These are phyloP conservation scores for Amanita jacksonii DNA, from an alignment of 768 basidiomycete genomes.

Conservation along the genomic window DNA sequence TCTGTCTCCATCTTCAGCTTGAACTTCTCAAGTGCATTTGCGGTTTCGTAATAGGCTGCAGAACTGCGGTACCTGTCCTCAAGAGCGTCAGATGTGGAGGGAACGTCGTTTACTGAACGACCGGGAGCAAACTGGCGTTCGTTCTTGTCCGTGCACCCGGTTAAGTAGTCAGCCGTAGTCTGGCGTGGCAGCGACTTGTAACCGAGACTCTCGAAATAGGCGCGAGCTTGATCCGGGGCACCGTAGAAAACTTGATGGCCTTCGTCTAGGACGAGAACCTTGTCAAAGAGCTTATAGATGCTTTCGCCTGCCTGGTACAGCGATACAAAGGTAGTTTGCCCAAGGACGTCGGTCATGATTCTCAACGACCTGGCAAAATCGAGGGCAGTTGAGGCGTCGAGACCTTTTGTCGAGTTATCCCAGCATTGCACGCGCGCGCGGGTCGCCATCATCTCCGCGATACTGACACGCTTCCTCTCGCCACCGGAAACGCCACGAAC, in stretches of 20 bases:
- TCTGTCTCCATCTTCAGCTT: conserved; percentile 47
- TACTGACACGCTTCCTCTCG: conserved; percentile 72
- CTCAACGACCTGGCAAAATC: conserved; percentile 77
- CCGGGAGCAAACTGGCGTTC: conserved; percentile 74
- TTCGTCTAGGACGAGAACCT: conserved; percentile 75
- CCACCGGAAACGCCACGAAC: conserved; percentile 77
- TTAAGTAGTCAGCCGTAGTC: conserved; percentile 80
- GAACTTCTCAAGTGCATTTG: conserved; percentile 44
- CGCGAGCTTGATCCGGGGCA: conserved; percentile 58
- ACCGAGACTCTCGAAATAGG: conserved; percentile 70
- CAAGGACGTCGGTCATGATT: conserved; percentile 75
- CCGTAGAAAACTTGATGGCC: conserved; percentile 82
- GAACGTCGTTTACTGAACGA: conserved; percentile 46
- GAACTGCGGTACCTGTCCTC: conserved; percentile 54
- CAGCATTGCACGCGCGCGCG: conserved; percentile 74
- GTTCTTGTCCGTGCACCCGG: conserved; percentile 75
- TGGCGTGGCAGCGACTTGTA: conserved; percentile 71
- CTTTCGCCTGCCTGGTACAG: conserved; percentile 81
- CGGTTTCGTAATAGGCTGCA: conserved; percentile 31
- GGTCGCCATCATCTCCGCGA: conserved; percentile 82
- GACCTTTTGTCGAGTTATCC: conserved; percentile 77
- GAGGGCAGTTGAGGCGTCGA: conserved; percentile 81
- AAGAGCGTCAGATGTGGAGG: conserved; percentile 57
- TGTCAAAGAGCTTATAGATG: conserved; percentile 75
- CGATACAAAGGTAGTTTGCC: conserved; percentile 73